These are phyloP conservation scores for Trichoderma gamsii DNA, from an alignment of 495 filamentous ascomycete genomes.

Conservation along the genomic window DNA sequence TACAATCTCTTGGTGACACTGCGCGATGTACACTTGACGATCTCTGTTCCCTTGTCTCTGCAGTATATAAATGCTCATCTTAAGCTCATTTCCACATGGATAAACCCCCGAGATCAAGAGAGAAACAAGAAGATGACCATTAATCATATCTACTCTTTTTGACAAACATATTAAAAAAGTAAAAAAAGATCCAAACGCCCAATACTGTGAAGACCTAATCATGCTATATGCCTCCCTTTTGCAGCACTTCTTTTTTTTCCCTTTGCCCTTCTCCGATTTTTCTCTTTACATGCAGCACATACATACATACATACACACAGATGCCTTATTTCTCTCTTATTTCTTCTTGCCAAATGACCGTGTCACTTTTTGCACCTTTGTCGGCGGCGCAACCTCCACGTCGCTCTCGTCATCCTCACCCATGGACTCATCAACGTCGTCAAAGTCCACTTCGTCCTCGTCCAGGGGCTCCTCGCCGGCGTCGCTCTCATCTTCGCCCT, in stretches of 20 bases:
- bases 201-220: too few relatives aligned
- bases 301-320: too few relatives aligned
- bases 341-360: slow-evolving; percentile 26
- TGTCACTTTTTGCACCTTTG: slow-evolving; percentile 31
- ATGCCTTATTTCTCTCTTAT: slow-evolving; percentile 17
- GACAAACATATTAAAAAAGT: slow-evolving; percentile 7
- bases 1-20: too few relatives aligned
- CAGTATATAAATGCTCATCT: too few relatives aligned
- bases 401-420: slow-evolving; percentile 31
- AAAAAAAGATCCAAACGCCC: not conserved
- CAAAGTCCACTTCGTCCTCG: slow-evolving; percentile 36
- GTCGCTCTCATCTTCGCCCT: slow-evolving; percentile 28
- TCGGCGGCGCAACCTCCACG: slow-evolving; percentile 26
- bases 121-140: too few relatives aligned
- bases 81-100: too few relatives aligned
- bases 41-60: too few relatives aligned
- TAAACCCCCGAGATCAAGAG: too few relatives aligned
- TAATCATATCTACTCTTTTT: not conserved
- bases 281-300: too few relatives aligned
- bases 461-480: slow-evolving; percentile 33
- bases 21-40: too few relatives aligned
- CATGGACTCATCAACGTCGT: slow-evolving; percentile 33
- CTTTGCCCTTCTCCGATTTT: not conserved
- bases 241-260: not conserved
- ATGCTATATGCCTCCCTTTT: not conserved